Evolutionary conservation across 371 early-diverging fungal genomes (phyloP).

Genomic region (Massospora cicadina): DNA sequence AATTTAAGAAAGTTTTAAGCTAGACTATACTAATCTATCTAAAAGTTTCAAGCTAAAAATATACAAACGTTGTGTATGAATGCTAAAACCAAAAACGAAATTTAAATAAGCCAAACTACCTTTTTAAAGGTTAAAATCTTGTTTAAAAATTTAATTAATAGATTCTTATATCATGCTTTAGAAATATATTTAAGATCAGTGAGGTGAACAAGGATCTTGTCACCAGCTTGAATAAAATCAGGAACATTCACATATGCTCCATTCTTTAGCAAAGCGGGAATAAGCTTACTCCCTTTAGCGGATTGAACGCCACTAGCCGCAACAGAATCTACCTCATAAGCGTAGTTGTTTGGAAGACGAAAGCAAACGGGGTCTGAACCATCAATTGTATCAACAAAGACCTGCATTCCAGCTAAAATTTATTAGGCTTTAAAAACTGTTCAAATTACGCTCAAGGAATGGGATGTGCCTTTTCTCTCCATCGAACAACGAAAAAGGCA

Average conservation of each 20-base stretch:
- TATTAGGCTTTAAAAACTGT: background rate
- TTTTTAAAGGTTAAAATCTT: too few species aligned
- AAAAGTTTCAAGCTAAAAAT: too few species aligned
- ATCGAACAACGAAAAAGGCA: background rate
- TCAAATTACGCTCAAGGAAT: conserved; percentile 4
- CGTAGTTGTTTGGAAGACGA: background rate
- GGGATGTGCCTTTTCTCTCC: background rate
- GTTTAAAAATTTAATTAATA: too few species aligned
- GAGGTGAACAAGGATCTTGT: background rate
- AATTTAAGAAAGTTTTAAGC: too few species aligned
- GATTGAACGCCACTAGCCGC: background rate
- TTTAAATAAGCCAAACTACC: too few species aligned
- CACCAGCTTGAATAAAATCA: background rate
- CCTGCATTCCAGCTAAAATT: background rate
- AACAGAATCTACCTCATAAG: conserved; percentile 6
- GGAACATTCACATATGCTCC: background rate
- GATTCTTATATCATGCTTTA: background rate
- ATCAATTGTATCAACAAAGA: background rate
- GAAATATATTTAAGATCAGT: background rate
- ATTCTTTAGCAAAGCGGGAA: background rate
- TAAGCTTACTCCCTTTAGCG: background rate
- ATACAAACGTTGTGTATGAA: too few species aligned
- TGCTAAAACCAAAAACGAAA: too few species aligned
- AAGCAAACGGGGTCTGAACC: background rate
- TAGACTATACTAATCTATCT: too few species aligned